Evolutionary conservation across 2,329 filamentous ascomycete species (phyloP), one percentile per base, ranked within the genome.

Genomic region (Sporothrix globosa): DNA sequence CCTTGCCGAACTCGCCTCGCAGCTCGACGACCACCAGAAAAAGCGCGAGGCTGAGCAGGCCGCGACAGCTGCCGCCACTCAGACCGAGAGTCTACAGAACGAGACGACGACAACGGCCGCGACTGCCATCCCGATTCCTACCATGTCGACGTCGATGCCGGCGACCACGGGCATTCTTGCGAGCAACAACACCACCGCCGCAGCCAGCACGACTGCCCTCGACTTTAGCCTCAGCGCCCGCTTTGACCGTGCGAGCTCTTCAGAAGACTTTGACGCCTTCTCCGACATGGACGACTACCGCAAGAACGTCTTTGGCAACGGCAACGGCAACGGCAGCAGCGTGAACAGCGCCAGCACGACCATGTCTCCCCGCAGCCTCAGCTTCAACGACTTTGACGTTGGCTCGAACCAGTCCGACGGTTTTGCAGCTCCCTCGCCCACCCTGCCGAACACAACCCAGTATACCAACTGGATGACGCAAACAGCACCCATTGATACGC

Each of bases 201-300:
- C 34, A 7, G 41, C 41, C 46, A 13, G 24, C 39, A 73, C 71
- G 76, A 74, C 48, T 79, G 11, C 76, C 74, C 58, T 79, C 71
- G 67, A 74, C 54, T 73, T 72, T n/a, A 56, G 50, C 66, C 34
- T 46, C 1, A 75, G 21, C 27, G 34, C 67, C 68, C 78, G 76
- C 19, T 79, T 81, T 56, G 84, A 87, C 72, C 83, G 85, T 48
- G 84, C 84, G 46, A 86, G 85, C 72, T 85, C 85, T 2, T 85
- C 85, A 4, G 86, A 88, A 70, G 78, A 84, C 52, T 84, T 87
- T 73, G 84, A 86, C 73, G 86, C 84, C 58, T 84, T 88, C 68
- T 81, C 85, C 67, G 86, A 88, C 73, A 69, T 73, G 72, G 79
- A 82, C 73, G 85, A 87, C 76, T 87, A 87, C 77, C 80, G 85